Percentiles rank a stretch among this genome's conserved stretches.
These are phyloP conservation scores for Zangia roseola DNA, from an alignment of 768 basidiomycete species.

Conservation along the genomic window DNA sequence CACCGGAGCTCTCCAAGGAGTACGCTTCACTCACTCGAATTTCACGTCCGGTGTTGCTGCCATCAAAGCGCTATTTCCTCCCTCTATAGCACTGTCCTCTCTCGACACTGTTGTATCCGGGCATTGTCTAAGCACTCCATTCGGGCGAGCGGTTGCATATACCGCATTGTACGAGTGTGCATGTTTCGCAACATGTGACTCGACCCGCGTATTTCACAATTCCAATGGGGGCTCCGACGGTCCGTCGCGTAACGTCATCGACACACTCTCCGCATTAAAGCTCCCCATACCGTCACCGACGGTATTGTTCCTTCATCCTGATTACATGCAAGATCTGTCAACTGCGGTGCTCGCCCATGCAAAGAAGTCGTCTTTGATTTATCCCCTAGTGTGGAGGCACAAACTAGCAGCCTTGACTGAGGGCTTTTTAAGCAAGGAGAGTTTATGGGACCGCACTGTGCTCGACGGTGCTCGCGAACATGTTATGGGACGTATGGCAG, in stretches of 20 bases:
- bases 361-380: conserved; percentile 51
- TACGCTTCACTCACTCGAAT: conserved; percentile 78
- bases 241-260: conserved; percentile 38
- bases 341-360: conserved; percentile 53
- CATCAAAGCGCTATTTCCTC: conserved; percentile 70
- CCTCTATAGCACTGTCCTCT: conserved; percentile 62
- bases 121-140: conserved; percentile 70
- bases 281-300: conserved; percentile 75
- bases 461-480: conserved; percentile 65
- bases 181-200: conserved; percentile 65
- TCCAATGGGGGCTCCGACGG: conserved; percentile 3
- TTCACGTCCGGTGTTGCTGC: conserved; percentile 89
- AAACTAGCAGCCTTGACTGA: conserved; percentile 67
- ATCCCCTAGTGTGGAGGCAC: conserved; percentile 71
- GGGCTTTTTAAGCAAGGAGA: conserved; percentile 75
- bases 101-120: conserved; percentile 79
- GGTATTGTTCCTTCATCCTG: conserved; percentile 68
- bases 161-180: conserved; percentile 74
- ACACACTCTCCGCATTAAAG: conserved; percentile 45
- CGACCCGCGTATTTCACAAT: conserved; percentile 50
- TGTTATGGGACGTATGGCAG: conserved; percentile 59
- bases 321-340: conserved; percentile 57
- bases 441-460: conserved; percentile 81
- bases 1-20: conserved; percentile 54
- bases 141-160: conserved; percentile 78